Evolutionary conservation across 2,329 filamentous ascomycete genomes (phyloP), one percentile per base, ranked within the genome.

Genomic region (Sphaerulina vaccinii): DNA sequence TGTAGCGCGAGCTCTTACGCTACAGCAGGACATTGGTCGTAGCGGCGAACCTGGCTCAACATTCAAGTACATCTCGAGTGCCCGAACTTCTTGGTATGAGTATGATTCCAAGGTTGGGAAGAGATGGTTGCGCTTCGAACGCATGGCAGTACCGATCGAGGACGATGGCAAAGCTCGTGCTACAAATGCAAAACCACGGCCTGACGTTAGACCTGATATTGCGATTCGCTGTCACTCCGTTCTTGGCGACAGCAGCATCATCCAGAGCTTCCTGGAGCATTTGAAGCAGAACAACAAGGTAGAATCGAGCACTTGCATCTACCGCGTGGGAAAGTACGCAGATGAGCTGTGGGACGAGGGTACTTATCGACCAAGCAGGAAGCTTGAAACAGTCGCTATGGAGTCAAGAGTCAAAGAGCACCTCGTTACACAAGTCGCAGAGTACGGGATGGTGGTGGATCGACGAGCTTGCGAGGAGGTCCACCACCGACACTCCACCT

Each of bases 391-490:
- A 0, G 87, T 93, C 0, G 82, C 89, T 1, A 76, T 93, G 10
- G 85, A 88, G 55, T 71, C 76, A 8, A 88, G 91, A 61, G 84
- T 91, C 57, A 85, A 86, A 57, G 85, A 88, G 58, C 91, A 88
- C 57, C 75, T 92, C 0, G 80, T 87, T 41, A 85, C 86, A 0
- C n/a, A 73, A 76, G 0, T 87, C 83, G 0, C 72, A n/a, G n/a
- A n/a, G n/a, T n/a, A n/a, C n/a, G n/a, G n/a, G n/a, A n/a, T n/a
- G n/a, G n/a, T n/a, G n/a, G n/a, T n/a, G n/a, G n/a, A n/a, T n/a
- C n/a, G n/a, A n/a, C n/a, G n/a, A n/a, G n/a, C n/a, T n/a, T n/a
- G n/a, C n/a, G n/a, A n/a, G n/a, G n/a, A n/a, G n/a, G n/a, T n/a
- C n/a, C n/a, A n/a, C n/a, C n/a, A n/a, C n/a, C n/a, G n/a, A n/a